These are phyloP conservation scores for Tricharina praecox DNA, from an alignment of 495 filamentous ascomycete genomes.

Conservation along the genomic window DNA sequence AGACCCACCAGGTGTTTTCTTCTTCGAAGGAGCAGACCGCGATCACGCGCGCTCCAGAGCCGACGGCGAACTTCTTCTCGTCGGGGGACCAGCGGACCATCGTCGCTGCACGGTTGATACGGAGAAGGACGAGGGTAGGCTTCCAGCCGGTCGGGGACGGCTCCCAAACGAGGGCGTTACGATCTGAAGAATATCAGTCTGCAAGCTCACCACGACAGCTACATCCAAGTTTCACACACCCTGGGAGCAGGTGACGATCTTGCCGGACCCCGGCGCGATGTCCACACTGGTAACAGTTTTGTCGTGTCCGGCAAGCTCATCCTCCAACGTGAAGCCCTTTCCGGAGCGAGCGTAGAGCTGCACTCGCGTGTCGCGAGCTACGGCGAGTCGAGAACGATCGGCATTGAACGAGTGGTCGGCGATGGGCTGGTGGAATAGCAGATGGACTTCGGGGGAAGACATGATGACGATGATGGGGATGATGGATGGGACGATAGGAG, in stretches of 20 bases:
- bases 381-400: constrained; percentile 73
- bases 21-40: constrained; percentile 98
- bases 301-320: constrained; percentile 89
- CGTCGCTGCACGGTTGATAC: constrained; percentile 91
- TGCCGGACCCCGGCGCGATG: constrained; percentile 74
- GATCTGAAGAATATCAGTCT: constrained; percentile 46
- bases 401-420: constrained; percentile 95
- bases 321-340: constrained; percentile 62
- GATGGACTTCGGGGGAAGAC: constrained; percentile 77
- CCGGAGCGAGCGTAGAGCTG: constrained; percentile 69
- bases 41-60: constrained; percentile 85
- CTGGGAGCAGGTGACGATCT: constrained; percentile 95
- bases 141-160: constrained; percentile 82
- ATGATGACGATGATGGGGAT: too few relatives aligned
- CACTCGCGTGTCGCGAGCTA: constrained; percentile 77
- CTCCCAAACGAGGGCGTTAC: constrained; percentile 97
- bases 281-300: constrained; percentile 93
- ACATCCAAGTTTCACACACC: constrained; percentile 34
- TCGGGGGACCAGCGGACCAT: constrained; percentile 95
- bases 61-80: constrained; percentile 92
- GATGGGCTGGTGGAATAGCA: constrained; percentile 91
- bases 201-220: not conserved
- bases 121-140: constrained; percentile 86
- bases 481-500: constrained; percentile 64
- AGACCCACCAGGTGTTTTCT: constrained; percentile 99